Conservation (phyloP, 2,329 filamentous ascomycete species). For the Fusarium dlaminii region DNA sequence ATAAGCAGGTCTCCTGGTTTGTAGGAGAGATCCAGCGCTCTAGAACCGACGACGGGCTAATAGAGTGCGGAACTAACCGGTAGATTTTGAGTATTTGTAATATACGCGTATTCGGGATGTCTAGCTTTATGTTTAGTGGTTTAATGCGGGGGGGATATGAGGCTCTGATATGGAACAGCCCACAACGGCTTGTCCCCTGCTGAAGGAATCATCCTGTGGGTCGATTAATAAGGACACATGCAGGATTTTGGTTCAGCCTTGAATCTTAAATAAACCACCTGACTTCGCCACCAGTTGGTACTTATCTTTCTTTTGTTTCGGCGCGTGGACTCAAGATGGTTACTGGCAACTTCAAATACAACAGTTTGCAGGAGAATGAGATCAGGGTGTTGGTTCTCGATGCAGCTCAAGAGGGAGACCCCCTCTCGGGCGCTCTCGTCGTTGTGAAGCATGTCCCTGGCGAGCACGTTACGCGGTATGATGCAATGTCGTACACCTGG, state of each 20-base stretch:
- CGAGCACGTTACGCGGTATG: neutral
- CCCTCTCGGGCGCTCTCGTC: neutral
- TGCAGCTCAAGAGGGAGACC: neutral
- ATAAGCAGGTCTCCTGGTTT: too few relatives aligned
- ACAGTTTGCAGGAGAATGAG: neutral
- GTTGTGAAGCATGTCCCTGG: neutral
- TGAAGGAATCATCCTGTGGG: neutral
- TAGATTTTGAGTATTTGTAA: neutral
- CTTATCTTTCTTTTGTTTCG: neutral
- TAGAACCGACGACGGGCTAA: neutral
- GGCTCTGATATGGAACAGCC: neutral
- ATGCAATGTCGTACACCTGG: conserved; percentile 5
- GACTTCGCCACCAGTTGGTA: neutral
- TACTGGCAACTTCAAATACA: neutral
- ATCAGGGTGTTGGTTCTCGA: neutral
- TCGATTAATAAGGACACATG: too few relatives aligned
- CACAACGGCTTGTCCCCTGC: neutral
- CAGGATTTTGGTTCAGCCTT: neutral
- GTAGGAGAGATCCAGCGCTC: fast-evolving
- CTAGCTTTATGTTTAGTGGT: neutral
- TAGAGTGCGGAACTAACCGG: neutral
- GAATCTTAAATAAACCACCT: neutral
- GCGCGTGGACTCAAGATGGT: neutral
- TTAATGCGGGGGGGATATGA: neutral
- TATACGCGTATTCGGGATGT: neutral